phyloP scores from a whole-genome alignment of 768 basidiomycete genomes.

The Leccinum fibrillosum region DNA sequence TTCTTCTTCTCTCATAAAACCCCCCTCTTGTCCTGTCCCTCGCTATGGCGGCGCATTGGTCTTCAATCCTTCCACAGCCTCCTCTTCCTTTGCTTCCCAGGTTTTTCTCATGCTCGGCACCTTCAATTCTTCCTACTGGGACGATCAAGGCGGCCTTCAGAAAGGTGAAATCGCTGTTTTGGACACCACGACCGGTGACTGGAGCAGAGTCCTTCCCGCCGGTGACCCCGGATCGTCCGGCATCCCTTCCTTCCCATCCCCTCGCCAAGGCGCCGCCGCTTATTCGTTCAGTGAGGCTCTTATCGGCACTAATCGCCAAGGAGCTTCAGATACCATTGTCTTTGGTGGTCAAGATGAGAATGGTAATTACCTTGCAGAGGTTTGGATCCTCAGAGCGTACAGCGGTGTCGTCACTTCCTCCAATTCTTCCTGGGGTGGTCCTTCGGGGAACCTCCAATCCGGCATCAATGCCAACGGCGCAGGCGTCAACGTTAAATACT shows the following conservation, averaged over 20 bases:
- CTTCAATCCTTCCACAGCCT: conserved; percentile 45
- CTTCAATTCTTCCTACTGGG: conserved; percentile 61
- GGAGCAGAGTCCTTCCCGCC: conserved; percentile 72
- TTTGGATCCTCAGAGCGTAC: conserved; percentile 79
- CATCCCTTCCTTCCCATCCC: conserved; percentile 51
- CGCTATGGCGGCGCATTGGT: conserved; percentile 57
- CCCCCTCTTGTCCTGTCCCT: conserved; percentile 60
- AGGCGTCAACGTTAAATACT: conserved; percentile 60
- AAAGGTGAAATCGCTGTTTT: conserved; percentile 74
- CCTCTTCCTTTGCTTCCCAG: conserved; percentile 58
- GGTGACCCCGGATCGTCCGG: conserved; percentile 60
- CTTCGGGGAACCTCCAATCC: conserved; percentile 56
- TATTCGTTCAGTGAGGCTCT: conserved; percentile 52
- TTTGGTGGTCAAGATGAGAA: conserved; percentile 71
- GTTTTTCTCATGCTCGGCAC: conserved; percentile 68
- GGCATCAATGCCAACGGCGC: conserved; percentile 65
- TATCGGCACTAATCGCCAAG: conserved; percentile 49
- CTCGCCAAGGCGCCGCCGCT: conserved; percentile 69
- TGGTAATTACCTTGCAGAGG: conserved; percentile 67
- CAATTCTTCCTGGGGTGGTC: conserved; percentile 61
- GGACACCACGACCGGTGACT: conserved; percentile 56
- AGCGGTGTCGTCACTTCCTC: conserved; percentile 56
- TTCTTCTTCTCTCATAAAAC: conserved; percentile 32
- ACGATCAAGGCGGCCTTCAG: conserved; percentile 58
- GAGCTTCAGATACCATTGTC: conserved; percentile 66